Conservation (phyloP, 345 rosid species). For the Salix exigua region DNA sequence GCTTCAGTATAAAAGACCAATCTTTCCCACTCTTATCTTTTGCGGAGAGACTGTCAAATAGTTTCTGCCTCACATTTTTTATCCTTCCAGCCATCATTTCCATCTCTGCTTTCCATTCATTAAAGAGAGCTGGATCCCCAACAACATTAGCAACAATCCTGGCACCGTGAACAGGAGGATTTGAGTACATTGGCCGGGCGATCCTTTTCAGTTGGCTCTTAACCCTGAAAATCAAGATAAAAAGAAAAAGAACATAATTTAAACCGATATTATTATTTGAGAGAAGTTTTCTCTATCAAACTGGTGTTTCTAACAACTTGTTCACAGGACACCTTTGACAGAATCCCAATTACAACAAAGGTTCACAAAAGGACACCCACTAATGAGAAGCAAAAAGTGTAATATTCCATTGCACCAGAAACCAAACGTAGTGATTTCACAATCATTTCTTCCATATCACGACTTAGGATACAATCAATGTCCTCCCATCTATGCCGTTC, state of each 20-base stretch:
- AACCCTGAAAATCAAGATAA: conserved; percentile 49
- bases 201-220: conserved; percentile 97
- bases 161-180: conserved; percentile 95
- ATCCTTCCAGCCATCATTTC: conserved; percentile 98
- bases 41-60: conserved; percentile 62
- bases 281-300: neutral
- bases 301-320: neutral
- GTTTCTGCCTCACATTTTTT: conserved; percentile 70
- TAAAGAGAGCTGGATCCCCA: conserved; percentile 71
- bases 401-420: too few species aligned
- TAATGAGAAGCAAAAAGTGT: neutral
- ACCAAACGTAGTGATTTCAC: too few species aligned
- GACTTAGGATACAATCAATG: neutral
- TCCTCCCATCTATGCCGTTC: neutral
- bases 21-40: conserved; percentile 91
- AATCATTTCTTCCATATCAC: neutral
- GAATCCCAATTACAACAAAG: neutral
- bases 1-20: conserved; percentile 88
- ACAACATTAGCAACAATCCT: conserved; percentile 88
- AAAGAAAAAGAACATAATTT: neutral
- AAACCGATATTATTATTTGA: neutral
- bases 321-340: neutral
- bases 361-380: neutral
- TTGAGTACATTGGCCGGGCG: conserved; percentile 97
- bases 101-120: conserved; percentile 96